A percentile compares a stretch with the other conserved stretches of the same genome.
phyloP scores from a whole-genome alignment of 345 rosid species.

The Bruguiera sexangula region DNA sequence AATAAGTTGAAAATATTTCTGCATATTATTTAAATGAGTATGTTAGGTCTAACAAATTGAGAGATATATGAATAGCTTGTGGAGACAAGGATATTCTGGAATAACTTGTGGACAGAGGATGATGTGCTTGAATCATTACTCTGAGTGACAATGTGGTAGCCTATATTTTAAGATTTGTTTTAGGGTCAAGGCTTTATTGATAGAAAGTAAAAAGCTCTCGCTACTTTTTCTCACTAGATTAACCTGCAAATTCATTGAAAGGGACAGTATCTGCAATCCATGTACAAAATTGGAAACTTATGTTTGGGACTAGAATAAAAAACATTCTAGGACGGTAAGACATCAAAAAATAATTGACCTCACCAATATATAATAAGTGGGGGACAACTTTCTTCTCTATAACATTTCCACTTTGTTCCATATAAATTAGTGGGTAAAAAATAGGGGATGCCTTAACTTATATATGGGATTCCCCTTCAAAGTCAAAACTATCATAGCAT shows the following conservation, averaged over 20 bases:
- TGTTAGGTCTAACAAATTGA: no score
- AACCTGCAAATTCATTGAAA: no score
- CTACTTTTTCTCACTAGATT: no score
- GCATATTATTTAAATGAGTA: neutral
- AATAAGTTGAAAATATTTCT: neutral
- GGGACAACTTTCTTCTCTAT: neutral
- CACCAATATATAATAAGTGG: no score
- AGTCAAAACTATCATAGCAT: neutral
- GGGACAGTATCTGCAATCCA: no score
- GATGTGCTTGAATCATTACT: neutral
- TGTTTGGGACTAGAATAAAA: no score
- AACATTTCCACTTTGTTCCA: neutral
- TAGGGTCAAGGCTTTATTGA: neutral
- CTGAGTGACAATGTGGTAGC: neutral
- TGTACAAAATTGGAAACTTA: no score
- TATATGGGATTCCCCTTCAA: neutral
- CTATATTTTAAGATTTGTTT: neutral
- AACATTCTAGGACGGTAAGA: no score
- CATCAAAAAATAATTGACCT: no score
- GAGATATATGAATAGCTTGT: no score
- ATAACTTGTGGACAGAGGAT: neutral
- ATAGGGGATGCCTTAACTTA: neutral
- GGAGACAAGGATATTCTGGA: no score
- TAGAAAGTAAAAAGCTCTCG: neutral
- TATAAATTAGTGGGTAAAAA: neutral